These are phyloP conservation scores for Chaetomiaceae sp. DNA, from an alignment of 2,329 filamentous ascomycete genomes.

Conservation along the genomic window DNA sequence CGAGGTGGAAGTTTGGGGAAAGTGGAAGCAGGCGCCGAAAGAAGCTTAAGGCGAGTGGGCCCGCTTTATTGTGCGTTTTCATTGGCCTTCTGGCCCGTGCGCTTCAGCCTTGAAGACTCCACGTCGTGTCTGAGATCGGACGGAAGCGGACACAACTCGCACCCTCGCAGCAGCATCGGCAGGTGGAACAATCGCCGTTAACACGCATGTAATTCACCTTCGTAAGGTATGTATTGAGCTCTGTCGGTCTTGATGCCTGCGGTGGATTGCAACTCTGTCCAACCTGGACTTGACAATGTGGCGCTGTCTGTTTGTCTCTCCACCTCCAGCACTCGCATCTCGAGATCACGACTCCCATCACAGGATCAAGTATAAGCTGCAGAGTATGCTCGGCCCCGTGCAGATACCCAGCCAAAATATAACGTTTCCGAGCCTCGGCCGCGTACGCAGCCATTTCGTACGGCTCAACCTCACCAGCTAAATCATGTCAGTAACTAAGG, in stretches of 20 bases:
- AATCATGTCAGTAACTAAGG: conserved; percentile 8
- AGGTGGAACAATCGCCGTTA: no score
- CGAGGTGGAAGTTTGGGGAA: conserved; percentile 17
- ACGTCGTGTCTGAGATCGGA: no score
- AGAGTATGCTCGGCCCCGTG: conserved; percentile 65
- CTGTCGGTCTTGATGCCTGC: no score
- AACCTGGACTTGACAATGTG: no score
- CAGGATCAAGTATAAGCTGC: conserved; percentile 56
- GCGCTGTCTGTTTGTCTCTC: neutral
- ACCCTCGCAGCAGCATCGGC: no score
- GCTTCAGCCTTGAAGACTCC: no score
- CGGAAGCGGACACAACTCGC: no score
- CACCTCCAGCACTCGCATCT: neutral
- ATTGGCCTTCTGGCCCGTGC: neutral
- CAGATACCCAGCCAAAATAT: conserved; percentile 79
- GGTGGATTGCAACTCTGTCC: no score
- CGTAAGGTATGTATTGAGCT: no score
- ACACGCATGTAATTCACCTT: no score
- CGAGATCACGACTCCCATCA: conserved; percentile 26
- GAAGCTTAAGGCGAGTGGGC: conserved; percentile 8
- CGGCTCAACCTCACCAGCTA: conserved; percentile 61
- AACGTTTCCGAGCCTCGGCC: conserved; percentile 63
- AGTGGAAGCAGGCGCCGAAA: conserved; percentile 16
- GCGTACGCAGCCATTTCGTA: conserved; percentile 60
- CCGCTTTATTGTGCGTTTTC: conserved; percentile 4